These are phyloP conservation scores for Porcisia hertigi DNA, from an alignment of 208 protist species.

Conservation along the genomic window DNA sequence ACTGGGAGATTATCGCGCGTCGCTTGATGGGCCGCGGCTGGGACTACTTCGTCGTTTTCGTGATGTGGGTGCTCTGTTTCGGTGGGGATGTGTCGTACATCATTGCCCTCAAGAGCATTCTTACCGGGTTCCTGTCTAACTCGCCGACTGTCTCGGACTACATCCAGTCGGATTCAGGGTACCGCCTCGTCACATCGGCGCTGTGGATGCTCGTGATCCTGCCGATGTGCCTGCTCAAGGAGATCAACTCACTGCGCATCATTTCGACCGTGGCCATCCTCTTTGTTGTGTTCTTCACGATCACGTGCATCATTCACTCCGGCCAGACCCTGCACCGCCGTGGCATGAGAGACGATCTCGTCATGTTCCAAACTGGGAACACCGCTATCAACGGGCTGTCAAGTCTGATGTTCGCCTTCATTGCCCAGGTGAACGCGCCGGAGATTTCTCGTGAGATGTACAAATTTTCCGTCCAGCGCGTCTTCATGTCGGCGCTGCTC, in stretches of 20 bases:
- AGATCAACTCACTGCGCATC: conserved; percentile 82
- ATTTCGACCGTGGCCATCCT: conserved; percentile 64
- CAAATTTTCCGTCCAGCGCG: conserved; percentile 40
- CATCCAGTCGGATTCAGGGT: conserved; percentile 28
- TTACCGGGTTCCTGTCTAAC: conserved; percentile 38
- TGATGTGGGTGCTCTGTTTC: conserved; percentile 67
- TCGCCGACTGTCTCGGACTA: conserved; percentile 10
- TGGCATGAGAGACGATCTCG: conserved; percentile 40
- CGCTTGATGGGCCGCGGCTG: conserved; percentile 34
- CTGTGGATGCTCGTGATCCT: conserved; percentile 47
- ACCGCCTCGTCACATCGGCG: conserved; percentile 45
- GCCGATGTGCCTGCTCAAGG: conserved; percentile 56
- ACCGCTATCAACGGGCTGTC: conserved; percentile 55
- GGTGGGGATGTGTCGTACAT: conserved; percentile 62
- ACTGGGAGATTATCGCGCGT: conserved; percentile 57
- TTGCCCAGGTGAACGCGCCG: conserved; percentile 69
- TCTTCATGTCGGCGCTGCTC: conserved; percentile 45
- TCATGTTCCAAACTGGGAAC: conserved; percentile 54
- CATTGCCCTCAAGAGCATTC: conserved; percentile 51
- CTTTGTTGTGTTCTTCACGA: conserved; percentile 72
- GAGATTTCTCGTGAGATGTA: conserved; percentile 69
- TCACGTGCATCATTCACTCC: conserved; percentile 61
- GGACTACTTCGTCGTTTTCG: conserved; percentile 31
- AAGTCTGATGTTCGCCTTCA: conserved; percentile 26
- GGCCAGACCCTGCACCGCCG: conserved; percentile 22